Percentiles rank a stretch among this genome's conserved stretches.
phyloP scores from a whole-genome alignment of 192 early-diverging fungal species.

The Coemansia sp. region DNA sequence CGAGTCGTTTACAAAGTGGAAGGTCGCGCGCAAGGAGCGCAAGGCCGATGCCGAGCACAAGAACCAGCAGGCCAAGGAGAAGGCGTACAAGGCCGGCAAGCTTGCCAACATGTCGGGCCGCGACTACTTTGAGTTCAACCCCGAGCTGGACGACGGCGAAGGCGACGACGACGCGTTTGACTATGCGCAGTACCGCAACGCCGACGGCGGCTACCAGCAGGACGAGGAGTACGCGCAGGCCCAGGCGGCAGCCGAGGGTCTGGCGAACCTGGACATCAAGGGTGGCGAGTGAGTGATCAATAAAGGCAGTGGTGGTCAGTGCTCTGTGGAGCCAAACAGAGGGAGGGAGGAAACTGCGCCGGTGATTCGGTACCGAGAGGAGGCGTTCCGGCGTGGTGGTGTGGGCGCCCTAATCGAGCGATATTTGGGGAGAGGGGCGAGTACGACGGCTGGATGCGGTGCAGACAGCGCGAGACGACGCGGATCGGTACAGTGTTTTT shows the following conservation, averaged over 20 bases:
- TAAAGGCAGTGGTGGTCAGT: too few species aligned
- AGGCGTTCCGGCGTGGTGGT: too few species aligned
- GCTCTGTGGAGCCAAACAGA: too few species aligned
- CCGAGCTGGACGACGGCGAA: slow-evolving; percentile 77
- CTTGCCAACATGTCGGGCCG: slow-evolving; percentile 91
- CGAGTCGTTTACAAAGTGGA: slow-evolving; percentile 92
- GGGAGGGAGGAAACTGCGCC: too few species aligned
- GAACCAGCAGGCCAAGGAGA: slow-evolving; percentile 75
- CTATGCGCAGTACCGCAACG: slow-evolving; percentile 68
- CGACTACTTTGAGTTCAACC: slow-evolving; percentile 98
- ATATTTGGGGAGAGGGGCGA: too few species aligned
- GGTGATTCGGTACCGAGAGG: too few species aligned
- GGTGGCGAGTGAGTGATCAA: too few species aligned
- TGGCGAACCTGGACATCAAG: neutral
- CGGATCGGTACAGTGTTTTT: too few species aligned
- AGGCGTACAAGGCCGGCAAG: slow-evolving; percentile 79
- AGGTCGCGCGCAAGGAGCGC: slow-evolving; percentile 73
- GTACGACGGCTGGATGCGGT: too few species aligned
- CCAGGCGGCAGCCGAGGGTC: neutral
- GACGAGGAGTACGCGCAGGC: slow-evolving; percentile 1
- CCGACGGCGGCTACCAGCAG: slow-evolving; percentile 54
- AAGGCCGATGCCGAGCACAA: slow-evolving; percentile 63
- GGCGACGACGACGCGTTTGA: slow-evolving; percentile 79
- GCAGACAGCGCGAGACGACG: too few species aligned
- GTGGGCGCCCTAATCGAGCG: too few species aligned